Evolutionary conservation across 768 basidiomycete genomes (phyloP).

Genomic region (Amanita thiersii): DNA sequence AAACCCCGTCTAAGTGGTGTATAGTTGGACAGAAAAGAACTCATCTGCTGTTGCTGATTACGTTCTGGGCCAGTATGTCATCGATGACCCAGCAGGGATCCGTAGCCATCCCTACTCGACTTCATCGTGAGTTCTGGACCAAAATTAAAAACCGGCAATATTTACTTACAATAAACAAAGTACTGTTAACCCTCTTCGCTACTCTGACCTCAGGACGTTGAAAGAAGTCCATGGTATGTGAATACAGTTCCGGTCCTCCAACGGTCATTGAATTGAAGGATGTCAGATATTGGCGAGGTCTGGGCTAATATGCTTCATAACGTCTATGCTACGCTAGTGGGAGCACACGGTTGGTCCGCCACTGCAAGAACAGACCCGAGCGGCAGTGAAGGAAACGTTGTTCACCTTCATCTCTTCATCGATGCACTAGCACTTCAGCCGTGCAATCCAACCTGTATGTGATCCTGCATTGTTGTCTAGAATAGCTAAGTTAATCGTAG

Average conservation of each 20-base stretch:
- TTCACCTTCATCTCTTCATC: constrained; percentile 18
- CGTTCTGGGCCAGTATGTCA: constrained; percentile 46
- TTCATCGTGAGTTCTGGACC: constrained; percentile 16
- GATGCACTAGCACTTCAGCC: not conserved
- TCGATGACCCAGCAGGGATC: constrained; percentile 41
- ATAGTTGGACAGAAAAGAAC: constrained; percentile 37
- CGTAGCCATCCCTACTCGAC: constrained; percentile 55
- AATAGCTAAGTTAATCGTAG: not conserved
- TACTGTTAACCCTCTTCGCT: constrained; percentile 31
- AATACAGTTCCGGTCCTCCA: not conserved
- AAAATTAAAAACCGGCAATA: not conserved
- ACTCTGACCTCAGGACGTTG: not conserved
- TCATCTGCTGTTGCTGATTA: constrained; percentile 29
- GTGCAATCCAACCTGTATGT: constrained; percentile 20
- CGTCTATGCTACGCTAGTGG: constrained; percentile 21
- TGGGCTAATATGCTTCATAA: constrained; percentile 36
- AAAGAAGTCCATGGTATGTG: constrained; percentile 1
- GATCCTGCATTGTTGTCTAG: constrained; percentile 12
- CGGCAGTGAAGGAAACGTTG: constrained; percentile 12
- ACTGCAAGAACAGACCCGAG: constrained; percentile 19
- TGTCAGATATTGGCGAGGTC: constrained; percentile 31
- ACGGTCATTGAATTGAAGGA: not conserved
- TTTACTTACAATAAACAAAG: constrained; percentile 11
- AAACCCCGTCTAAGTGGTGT: not conserved
- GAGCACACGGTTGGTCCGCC: constrained; percentile 17